A percentile compares a stretch with the other conserved stretches of the same genome.
These are phyloP conservation scores for Mycena sanguinolenta DNA, from an alignment of 768 basidiomycete genomes.

Conservation along the genomic window DNA sequence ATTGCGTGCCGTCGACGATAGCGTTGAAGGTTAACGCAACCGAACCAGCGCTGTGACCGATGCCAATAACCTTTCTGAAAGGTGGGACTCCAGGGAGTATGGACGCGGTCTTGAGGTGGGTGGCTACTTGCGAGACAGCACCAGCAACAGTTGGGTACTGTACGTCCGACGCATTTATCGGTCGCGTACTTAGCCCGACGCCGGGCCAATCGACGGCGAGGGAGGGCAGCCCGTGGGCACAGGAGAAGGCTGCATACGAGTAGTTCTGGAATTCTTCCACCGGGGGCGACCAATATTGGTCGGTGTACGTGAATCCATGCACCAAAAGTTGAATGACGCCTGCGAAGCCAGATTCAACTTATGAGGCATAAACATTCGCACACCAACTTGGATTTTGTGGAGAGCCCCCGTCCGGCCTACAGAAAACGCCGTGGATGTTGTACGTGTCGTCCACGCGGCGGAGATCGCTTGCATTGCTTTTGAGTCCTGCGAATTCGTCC, in stretches of 20 bases:
- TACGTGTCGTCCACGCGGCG: not conserved
- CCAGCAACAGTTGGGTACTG: not conserved
- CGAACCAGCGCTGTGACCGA: slow-evolving; percentile 1
- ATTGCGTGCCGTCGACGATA: not conserved
- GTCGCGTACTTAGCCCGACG: not conserved
- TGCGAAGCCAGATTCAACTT: too few relatives aligned
- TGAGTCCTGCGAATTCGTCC: not conserved
- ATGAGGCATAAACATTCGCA: too few relatives aligned
- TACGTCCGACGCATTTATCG: not conserved
- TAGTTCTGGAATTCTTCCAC: not conserved
- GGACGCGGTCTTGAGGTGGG: not conserved
- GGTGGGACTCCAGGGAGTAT: not conserved
- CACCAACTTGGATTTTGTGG: not conserved
- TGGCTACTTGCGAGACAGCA: not conserved
- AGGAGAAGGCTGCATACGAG: slow-evolving; percentile 1
- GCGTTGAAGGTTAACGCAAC: not conserved
- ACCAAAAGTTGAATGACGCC: not conserved
- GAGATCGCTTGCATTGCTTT: too few relatives aligned
- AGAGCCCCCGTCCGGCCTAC: not conserved
- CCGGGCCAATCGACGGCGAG: too few relatives aligned
- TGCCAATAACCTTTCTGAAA: too few relatives aligned
- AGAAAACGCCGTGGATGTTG: not conserved
- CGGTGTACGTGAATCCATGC: not conserved
- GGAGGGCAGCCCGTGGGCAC: not conserved
- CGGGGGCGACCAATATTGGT: not conserved